Evolutionary conservation across 805 yeast genomes (phyloP), one percentile per base, ranked within the genome.

Genomic region (Candida nanaspora): DNA sequence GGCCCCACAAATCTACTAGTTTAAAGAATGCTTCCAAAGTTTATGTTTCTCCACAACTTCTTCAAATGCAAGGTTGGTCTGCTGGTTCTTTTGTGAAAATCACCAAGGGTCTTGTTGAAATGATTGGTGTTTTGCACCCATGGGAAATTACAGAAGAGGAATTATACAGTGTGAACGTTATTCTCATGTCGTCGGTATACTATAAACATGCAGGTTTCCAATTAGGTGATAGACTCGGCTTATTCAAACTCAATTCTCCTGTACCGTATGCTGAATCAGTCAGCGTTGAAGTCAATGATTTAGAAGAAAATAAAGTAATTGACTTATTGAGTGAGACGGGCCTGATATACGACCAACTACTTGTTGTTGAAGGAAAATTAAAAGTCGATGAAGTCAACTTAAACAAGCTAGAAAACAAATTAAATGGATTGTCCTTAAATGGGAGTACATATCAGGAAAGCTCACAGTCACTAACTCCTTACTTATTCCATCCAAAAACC

Each of bases 291-390:
- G 16, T 33, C n/a, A 18, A 19, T 26, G 38, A 29, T 14, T 27
- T 29, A 1, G 46, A 60, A 2, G 57, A 58, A 37, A 61, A 65
- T 32, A 39, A 58, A 0, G 49, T 77, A 9, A 72, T 64, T 38
- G 69, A 71, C 31, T 45, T 67, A 1, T 46, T 81, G 9, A 62
- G 67, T 37, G 81, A 80, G 21, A 62, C 72, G 25, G 88, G 89
- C 0, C 53, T 85, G 8, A 46, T 83, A 1, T 74, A 74, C 52
- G 81, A 87, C 1, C 82, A 19, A 82, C 5, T 30, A 53, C 16
- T 42, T 13, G 18, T 35, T 5, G 19, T 19, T 16, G 11, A 13
- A 10, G 14, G 19, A 13, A 15, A 43, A 4, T 33, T 54, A 22
- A 44, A 42, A 33, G 7, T 62, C 72, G 62, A 47, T 45, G 16